Base-by-base conservation (phyloP, 805 yeast species). In the Zygosaccharomyces lentus region DNA sequence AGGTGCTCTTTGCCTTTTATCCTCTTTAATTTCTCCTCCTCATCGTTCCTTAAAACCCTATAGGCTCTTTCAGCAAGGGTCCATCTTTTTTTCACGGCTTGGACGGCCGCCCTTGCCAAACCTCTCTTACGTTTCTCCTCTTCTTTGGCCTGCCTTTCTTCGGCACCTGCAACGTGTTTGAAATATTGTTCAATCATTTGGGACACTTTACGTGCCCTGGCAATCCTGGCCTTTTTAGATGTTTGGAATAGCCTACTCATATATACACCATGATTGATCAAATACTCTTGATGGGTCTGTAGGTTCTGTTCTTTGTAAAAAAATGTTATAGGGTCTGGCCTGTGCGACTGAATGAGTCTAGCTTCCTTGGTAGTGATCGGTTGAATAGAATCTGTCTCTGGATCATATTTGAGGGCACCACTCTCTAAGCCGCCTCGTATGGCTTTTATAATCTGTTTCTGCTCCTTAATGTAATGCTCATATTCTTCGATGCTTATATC, bases 11-110 rank as follows among this genome's bases (percentile, higher is more conserved):
- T 85, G 31, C 97, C 96, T 58, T 84, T 81, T 8, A 78, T 77
- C 44, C 86, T 78, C 60, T 88, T 84, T 56, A 84, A 75, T 53
- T 86, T 90, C 55, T 87, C 96, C 49, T 77, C 83, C 54, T 85
- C 87, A 50, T 83, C 80, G 38, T 82, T 82, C 59, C 86, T 93
- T 49, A 86, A 70, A 12, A 81, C 84, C 40, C 73, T 74, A 59
- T 77, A 83, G 1, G 87, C 95, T 62, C 86, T 88, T 51, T 83
- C 87, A 2, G 97, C 99, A 40, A 89, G 74, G 17, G 75, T 70
- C 99, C 99, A 93, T 58, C 93, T 81, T 62, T 82, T 88, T 65
- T 84, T 84, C 9, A 93, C 96, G 36, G 89, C 88, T 56, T 79
- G 82, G 1, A 86, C 84, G 0, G 95, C 85, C 40, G 82, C 75